Conservation (phyloP, 179 eudicot genomes). For the Vitellaria paradoxa region DNA sequence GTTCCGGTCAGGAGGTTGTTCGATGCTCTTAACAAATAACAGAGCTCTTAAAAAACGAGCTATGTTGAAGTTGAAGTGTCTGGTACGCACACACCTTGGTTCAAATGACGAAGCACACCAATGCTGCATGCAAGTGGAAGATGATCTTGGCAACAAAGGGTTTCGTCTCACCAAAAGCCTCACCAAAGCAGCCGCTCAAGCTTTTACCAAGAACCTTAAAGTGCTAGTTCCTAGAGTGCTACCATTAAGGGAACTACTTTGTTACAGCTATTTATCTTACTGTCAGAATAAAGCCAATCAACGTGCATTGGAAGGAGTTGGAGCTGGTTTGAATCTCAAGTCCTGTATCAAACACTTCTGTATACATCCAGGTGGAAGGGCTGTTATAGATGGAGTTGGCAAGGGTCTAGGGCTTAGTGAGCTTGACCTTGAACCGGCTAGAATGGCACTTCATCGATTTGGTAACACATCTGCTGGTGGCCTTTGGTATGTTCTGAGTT, state of each 20-base stretch:
- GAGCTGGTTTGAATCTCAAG: conserved; percentile 36
- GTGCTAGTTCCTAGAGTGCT: conserved; percentile 54
- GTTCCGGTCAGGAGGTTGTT: conserved; percentile 76
- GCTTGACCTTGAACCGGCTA: conserved; percentile 61
- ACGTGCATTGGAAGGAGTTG: background rate
- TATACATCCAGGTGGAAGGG: conserved; percentile 65
- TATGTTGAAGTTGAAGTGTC: conserved; percentile 43
- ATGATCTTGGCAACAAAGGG: conserved; percentile 38
- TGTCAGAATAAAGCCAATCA: background rate
- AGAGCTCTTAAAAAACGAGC: conserved; percentile 34
- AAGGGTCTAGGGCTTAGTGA: conserved; percentile 47
- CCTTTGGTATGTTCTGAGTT: conserved; percentile 83
- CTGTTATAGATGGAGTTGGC: conserved; percentile 51
- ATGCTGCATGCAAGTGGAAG: conserved; percentile 73
- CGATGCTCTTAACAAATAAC: conserved; percentile 73
- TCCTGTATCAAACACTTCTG: conserved; percentile 59
- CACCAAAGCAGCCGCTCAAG: conserved; percentile 54
- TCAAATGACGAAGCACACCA: conserved; percentile 55
- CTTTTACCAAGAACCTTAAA: conserved; percentile 46
- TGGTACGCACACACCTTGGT: conserved; percentile 71
- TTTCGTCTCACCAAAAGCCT: conserved; percentile 63
- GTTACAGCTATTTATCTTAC: conserved; percentile 20
- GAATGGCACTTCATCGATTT: conserved; percentile 70
- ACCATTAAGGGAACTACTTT: conserved; percentile 44
- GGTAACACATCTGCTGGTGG: conserved; percentile 76